Evolutionary conservation across 768 basidiomycete species (phyloP).

Genomic region (Fomitopsis serialis): DNA sequence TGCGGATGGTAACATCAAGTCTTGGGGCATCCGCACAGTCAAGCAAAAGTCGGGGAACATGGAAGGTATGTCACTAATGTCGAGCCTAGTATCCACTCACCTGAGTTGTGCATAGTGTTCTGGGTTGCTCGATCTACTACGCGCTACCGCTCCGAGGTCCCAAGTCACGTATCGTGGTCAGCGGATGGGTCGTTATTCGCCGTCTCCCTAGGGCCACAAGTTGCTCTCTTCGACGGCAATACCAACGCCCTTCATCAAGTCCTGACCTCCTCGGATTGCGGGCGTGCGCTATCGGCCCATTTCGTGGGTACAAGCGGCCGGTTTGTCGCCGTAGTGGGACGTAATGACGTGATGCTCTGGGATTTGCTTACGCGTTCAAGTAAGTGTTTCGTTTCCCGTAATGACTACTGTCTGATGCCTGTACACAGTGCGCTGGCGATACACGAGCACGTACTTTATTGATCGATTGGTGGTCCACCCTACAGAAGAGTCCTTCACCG

Average conservation of each 20-base stretch:
- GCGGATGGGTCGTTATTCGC: conserved; percentile 83
- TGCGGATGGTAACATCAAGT: conserved; percentile 69
- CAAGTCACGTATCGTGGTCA: conserved; percentile 71
- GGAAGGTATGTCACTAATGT: conserved; percentile 41
- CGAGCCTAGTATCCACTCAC: not conserved
- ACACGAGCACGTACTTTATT: conserved; percentile 32
- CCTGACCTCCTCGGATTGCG: conserved; percentile 52
- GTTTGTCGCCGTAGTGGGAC: conserved; percentile 54
- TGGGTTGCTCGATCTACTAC: conserved; percentile 81
- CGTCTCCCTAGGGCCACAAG: conserved; percentile 57
- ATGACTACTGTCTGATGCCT: conserved; percentile 4
- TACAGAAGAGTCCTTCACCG: conserved; percentile 50
- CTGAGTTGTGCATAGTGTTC: conserved; percentile 38
- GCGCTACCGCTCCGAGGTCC: conserved; percentile 60
- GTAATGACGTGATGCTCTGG: conserved; percentile 58
- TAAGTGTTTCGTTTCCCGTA: conserved; percentile 27
- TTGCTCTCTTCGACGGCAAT: conserved; percentile 71
- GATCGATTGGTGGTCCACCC: conserved; percentile 50
- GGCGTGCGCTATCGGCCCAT: conserved; percentile 36
- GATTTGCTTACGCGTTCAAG: conserved; percentile 61
- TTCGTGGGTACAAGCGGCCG: conserved; percentile 75
- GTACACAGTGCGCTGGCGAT: conserved; percentile 55
- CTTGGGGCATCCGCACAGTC: conserved; percentile 62
- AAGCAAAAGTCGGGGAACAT: conserved; percentile 39
- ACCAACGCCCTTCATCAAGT: conserved; percentile 56